Conservation (phyloP, 225 moss, liverwort and hornwort genomes). For the Marchantia paleacea region DNA sequence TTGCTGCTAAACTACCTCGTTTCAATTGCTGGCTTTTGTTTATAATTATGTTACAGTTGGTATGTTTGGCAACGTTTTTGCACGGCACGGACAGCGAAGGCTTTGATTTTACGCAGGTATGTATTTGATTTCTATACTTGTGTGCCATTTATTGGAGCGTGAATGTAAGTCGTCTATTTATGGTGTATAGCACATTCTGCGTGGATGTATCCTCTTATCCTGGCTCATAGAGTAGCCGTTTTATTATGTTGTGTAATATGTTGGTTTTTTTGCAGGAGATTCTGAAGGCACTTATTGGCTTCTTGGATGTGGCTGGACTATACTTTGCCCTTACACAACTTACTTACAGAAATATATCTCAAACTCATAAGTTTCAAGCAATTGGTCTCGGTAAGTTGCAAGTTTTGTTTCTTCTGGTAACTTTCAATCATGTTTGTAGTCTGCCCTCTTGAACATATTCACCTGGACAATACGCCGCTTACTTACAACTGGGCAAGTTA, state of each 20-base stretch:
- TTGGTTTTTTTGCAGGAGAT: conserved; percentile 51
- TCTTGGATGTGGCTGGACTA: conserved; percentile 75
- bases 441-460: neutral
- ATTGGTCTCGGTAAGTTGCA: conserved; percentile 67
- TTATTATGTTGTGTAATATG: neutral
- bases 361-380: conserved; percentile 93
- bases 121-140: neutral
- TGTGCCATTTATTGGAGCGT: neutral
- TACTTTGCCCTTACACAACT: conserved; percentile 91
- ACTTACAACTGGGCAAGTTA: neutral
- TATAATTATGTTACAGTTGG: conserved; percentile 48
- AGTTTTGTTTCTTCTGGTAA: neutral
- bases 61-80: conserved; percentile 82
- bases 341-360: conserved; percentile 80
- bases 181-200: too few species aligned
- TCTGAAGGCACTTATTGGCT: conserved; percentile 75
- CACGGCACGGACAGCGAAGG: conserved; percentile 71
- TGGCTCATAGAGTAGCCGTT: neutral
- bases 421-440: neutral
- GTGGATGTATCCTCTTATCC: neutral
- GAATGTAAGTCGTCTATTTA: neutral
- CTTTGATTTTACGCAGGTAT: conserved; percentile 64
- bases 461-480: neutral
- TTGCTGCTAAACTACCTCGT: neutral
- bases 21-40: neutral